Evolutionary conservation across 108 stramenopile species (phyloP).

Genomic region (Nitzschia inconspicua): DNA sequence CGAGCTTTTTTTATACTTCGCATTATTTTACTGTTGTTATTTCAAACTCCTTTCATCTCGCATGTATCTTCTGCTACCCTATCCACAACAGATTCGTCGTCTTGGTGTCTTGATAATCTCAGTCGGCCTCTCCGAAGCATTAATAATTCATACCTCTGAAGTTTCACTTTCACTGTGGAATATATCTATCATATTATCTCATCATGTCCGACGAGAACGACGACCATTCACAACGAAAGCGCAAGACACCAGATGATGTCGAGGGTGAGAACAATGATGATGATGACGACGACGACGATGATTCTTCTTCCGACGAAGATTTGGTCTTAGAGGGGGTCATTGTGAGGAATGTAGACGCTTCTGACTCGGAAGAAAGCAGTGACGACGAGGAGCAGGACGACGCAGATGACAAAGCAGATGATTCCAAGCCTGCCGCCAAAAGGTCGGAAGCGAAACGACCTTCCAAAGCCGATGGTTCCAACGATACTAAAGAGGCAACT

Average conservation of each 20-base stretch:
- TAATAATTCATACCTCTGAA: too few relatives aligned
- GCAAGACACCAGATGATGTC: not conserved
- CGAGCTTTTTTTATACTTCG: too few relatives aligned
- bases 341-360: slow-evolving; percentile 63
- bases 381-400: slow-evolving; percentile 40
- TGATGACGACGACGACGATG: slow-evolving; percentile 8
- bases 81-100: too few relatives aligned
- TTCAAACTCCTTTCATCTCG: too few relatives aligned
- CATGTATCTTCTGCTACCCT: too few relatives aligned
- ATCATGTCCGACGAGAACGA: too few relatives aligned
- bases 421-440: slow-evolving; percentile 36
- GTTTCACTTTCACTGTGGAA: too few relatives aligned
- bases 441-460: slow-evolving; percentile 11
- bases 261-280: slow-evolving; percentile 4
- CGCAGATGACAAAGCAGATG: slow-evolving; percentile 33
- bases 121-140: too few relatives aligned
- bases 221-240: too few relatives aligned
- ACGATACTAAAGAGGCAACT: not conserved
- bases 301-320: slow-evolving; percentile 27
- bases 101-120: too few relatives aligned
- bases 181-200: too few relatives aligned
- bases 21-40: too few relatives aligned
- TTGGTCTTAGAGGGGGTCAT: slow-evolving; percentile 72
- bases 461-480: not conserved
- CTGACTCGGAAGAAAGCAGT: slow-evolving; percentile 30